Conservation (phyloP, 441 rosid species). For the Croton setiger region DNA sequence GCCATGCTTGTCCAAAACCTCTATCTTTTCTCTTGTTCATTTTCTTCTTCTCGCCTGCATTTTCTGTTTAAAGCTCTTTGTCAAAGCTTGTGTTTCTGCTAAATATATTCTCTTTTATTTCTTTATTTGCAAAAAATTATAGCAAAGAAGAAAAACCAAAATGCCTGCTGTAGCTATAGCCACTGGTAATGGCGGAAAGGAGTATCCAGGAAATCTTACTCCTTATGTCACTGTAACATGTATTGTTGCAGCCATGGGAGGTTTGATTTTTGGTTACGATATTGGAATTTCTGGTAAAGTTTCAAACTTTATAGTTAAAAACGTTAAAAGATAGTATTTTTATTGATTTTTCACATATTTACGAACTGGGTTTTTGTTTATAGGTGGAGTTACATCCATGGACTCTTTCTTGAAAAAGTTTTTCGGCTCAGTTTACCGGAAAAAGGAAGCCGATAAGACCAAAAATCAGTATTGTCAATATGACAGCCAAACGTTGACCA, state of each 20-base stretch:
- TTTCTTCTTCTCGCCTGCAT: neutral
- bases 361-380: neutral
- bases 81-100: neutral
- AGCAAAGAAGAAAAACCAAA: conserved; percentile 14
- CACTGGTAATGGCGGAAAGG: conserved; percentile 35
- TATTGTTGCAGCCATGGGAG: conserved; percentile 93
- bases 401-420: conserved; percentile 60
- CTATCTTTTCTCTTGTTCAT: conserved; percentile 6
- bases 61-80: conserved; percentile 5
- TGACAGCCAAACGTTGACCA: conserved; percentile 56
- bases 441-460: conserved; percentile 37
- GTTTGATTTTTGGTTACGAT: conserved; percentile 92
- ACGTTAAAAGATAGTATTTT: neutral
- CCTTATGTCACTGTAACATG: conserved; percentile 68
- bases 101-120: neutral
- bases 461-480: conserved; percentile 76
- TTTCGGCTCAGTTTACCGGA: conserved; percentile 58
- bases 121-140: conserved; percentile 6
- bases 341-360: neutral
- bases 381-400: conserved; percentile 96
- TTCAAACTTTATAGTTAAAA: neutral
- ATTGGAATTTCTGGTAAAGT: conserved; percentile 79
- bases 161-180: conserved; percentile 72
- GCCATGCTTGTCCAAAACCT: conserved; percentile 7
- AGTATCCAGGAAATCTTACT: conserved; percentile 84